Conservation (phyloP, 2,329 filamentous ascomycete species). For the Colletotrichum sojae region DNA sequence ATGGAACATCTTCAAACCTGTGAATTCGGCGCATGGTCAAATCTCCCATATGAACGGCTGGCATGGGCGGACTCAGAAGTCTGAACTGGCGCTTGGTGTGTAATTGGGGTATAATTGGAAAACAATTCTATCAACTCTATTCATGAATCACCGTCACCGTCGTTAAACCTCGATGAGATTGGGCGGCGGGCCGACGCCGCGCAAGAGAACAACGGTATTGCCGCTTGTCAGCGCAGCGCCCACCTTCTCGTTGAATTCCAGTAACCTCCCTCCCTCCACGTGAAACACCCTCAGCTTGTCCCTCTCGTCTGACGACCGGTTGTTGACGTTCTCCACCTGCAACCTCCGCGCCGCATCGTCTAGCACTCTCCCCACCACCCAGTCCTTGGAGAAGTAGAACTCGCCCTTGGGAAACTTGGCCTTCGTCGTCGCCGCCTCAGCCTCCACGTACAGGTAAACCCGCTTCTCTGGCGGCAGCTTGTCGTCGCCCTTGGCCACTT, state of each 20-base stretch:
- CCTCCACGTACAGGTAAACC: constrained; percentile 92
- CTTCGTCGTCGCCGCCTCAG: constrained; percentile 86
- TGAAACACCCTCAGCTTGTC: constrained; percentile 91
- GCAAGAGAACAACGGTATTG: constrained; percentile 89
- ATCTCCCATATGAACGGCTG: constrained; percentile 17
- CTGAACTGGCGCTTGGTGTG: constrained; percentile 19
- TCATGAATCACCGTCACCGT: constrained; percentile 33
- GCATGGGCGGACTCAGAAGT: not conserved
- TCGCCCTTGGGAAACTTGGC: constrained; percentile 86
- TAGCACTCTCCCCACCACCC: constrained; percentile 88
- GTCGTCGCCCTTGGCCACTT: constrained; percentile 89
- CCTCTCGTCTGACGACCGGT: constrained; percentile 80
- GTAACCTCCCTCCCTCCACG: constrained; percentile 86
- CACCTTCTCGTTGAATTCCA: constrained; percentile 91
- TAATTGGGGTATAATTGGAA: constrained; percentile 38
- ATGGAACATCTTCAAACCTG: constrained; percentile 14
- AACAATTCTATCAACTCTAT: constrained; percentile 28
- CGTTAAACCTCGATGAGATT: constrained; percentile 73
- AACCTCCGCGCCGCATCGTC: constrained; percentile 83
- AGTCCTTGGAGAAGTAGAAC: constrained; percentile 86
- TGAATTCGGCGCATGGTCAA: constrained; percentile 27
- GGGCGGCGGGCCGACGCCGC: constrained; percentile 86
- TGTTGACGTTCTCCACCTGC: constrained; percentile 88
- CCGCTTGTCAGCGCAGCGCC: constrained; percentile 81
- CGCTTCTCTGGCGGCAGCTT: constrained; percentile 86